Percentiles rank a stretch among this genome's conserved stretches.
These are phyloP conservation scores for Bruguiera sexangula DNA, from an alignment of 345 rosid species.

Conservation along the genomic window DNA sequence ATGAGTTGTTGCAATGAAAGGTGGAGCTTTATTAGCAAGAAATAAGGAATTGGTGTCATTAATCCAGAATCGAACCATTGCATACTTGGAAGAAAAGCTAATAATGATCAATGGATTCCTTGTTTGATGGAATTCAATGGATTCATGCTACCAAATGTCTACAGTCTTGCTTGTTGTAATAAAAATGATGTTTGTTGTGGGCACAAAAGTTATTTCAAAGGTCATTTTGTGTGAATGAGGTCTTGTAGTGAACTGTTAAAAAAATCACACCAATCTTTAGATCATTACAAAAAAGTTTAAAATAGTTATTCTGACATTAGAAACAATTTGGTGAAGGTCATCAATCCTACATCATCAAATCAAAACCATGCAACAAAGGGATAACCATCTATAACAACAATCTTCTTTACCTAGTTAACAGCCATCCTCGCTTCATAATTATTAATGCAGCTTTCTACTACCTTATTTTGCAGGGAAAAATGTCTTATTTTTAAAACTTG, in stretches of 20 bases:
- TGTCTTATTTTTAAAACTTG: constrained; percentile 65
- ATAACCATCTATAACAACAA: background rate
- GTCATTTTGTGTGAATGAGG: no score
- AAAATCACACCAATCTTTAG: background rate
- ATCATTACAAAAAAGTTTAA: background rate
- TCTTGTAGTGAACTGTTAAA: background rate
- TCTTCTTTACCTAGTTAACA: constrained; percentile 77
- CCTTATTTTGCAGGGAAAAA: constrained; percentile 68
- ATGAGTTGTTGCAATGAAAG: no score
- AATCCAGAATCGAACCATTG: no score
- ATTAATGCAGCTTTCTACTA: constrained; percentile 86
- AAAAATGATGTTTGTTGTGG: no score
- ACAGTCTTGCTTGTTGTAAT: no score
- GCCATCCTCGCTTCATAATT: constrained; percentile 96
- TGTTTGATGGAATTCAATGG: no score
- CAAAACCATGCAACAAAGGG: background rate
- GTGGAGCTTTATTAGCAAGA: no score
- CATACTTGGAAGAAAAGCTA: no score
- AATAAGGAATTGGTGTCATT: no score
- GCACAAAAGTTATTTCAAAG: no score
- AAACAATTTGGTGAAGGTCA: background rate
- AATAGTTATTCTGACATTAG: background rate
- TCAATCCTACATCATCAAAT: background rate
- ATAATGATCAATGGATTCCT: no score
- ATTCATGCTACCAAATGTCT: no score